phyloP scores from a whole-genome alignment of 768 basidiomycete species.

The Auricularia auricula-judae region DNA sequence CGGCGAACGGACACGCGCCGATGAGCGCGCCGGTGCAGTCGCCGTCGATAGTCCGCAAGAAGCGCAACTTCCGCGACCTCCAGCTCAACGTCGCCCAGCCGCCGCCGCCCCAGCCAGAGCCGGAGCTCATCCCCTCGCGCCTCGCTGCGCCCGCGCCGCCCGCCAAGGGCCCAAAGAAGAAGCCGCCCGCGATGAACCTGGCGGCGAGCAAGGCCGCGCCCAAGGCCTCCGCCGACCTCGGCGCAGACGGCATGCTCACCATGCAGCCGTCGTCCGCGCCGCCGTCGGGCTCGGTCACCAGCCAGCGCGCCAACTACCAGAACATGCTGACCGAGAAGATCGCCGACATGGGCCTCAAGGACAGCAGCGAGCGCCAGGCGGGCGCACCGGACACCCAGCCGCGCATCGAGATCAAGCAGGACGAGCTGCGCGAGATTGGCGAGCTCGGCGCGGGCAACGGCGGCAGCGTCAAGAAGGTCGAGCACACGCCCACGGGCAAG shows the following conservation, averaged over 20 bases:
- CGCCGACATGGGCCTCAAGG: conserved; percentile 76
- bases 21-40: neutral
- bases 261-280: conserved; percentile 43
- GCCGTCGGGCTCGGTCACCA: conserved; percentile 30
- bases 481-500: conserved; percentile 81
- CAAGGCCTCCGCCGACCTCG: conserved; percentile 16
- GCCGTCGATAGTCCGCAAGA: conserved; percentile 57
- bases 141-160: conserved; percentile 26
- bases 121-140: conserved; percentile 25
- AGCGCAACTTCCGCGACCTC: conserved; percentile 83
- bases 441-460: conserved; percentile 96
- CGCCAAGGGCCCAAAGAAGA: conserved; percentile 24
- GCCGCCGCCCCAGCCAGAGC: conserved; percentile 6
- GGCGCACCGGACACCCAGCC: conserved; percentile 49
- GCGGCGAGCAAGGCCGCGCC: conserved; percentile 23
- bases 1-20: neutral
- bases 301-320: conserved; percentile 57
- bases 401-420: conserved; percentile 68
- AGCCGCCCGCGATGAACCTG: conserved; percentile 25
- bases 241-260: conserved; percentile 30
- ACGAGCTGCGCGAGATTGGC: conserved; percentile 81
- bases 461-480: conserved; percentile 92
- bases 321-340: conserved; percentile 72
- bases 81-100: conserved; percentile 45
- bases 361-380: conserved; percentile 15